Evolutionary conservation across 805 yeast genomes (phyloP).

Genomic region (Zygosaccharomyces gambellarensis): DNA sequence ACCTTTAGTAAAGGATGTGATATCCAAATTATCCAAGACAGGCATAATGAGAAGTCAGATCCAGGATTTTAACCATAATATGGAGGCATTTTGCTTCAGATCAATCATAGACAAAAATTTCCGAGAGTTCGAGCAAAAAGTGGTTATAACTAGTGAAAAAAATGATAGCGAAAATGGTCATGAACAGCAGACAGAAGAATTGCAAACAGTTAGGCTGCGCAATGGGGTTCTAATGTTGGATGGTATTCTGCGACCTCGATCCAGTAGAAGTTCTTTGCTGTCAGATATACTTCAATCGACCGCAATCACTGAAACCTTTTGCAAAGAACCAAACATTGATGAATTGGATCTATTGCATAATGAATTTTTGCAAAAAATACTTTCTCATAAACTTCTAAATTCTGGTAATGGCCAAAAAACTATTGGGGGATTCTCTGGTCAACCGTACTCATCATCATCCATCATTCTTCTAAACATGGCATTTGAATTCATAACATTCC

Average conservation of each 20-base stretch:
- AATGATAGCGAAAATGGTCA: slow-evolving; percentile 33
- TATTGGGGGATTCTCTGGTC: slow-evolving; percentile 37
- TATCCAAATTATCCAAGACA: slow-evolving; percentile 28
- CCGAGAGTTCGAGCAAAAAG: slow-evolving; percentile 31
- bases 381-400: slow-evolving; percentile 24
- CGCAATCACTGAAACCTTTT: slow-evolving; percentile 3
- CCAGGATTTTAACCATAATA: slow-evolving; percentile 31
- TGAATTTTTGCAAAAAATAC: slow-evolving; percentile 27
- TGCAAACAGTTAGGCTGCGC: slow-evolving; percentile 29
- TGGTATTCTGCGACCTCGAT: slow-evolving; percentile 32
- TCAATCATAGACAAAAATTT: slow-evolving; percentile 33
- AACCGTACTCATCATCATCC: slow-evolving; percentile 41
- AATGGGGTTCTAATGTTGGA: slow-evolving; percentile 27
- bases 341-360: slow-evolving; percentile 42
- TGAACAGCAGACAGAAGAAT: slow-evolving; percentile 13
- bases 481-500: slow-evolving; percentile 38
- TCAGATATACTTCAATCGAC: slow-evolving; percentile 7
- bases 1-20: slow-evolving; percentile 29
- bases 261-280: slow-evolving; percentile 17
- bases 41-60: slow-evolving; percentile 34
- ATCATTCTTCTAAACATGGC: slow-evolving; percentile 36
- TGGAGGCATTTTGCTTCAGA: slow-evolving; percentile 32
- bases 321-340: slow-evolving; percentile 37
- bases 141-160: slow-evolving; percentile 28
- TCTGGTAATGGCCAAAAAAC: slow-evolving; percentile 19